These are phyloP conservation scores for Tylopilus rubrobrunneus DNA, from an alignment of 768 basidiomycete genomes.

Conservation along the genomic window DNA sequence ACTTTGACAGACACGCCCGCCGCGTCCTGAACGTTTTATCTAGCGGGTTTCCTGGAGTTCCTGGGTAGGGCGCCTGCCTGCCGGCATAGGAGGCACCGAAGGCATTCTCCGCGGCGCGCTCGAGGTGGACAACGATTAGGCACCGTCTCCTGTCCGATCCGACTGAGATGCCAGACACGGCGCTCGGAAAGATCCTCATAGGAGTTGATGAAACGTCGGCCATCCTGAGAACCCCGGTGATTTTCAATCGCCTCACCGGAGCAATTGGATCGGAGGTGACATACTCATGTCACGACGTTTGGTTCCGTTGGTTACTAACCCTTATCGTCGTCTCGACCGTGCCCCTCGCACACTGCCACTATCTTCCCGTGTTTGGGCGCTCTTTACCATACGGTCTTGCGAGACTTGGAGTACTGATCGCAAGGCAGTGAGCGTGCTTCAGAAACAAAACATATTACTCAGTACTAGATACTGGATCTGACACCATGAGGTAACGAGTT, in stretches of 20 bases:
- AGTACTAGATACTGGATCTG: no score
- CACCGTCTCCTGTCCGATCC: neutral
- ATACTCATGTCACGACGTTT: neutral
- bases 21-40: neutral
- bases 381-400: neutral
- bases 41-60: neutral
- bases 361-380: constrained; percentile 1
- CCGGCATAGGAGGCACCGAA: neutral
- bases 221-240: constrained; percentile 2
- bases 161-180: neutral
- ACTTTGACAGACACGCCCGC: neutral
- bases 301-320: neutral
- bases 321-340: neutral
- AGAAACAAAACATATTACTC: no score
- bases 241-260: neutral
- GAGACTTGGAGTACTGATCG: neutral
- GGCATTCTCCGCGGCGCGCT: neutral
- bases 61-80: neutral
- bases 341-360: neutral
- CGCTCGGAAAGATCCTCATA: neutral
- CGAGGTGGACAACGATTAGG: neutral
- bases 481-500: no score
- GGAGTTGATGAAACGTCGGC: constrained; percentile 7
- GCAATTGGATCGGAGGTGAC: neutral
- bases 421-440: neutral